These are phyloP conservation scores for Theileria luwenshuni DNA, from an alignment of 169 alveolate genomes.

Conservation along the genomic window DNA sequence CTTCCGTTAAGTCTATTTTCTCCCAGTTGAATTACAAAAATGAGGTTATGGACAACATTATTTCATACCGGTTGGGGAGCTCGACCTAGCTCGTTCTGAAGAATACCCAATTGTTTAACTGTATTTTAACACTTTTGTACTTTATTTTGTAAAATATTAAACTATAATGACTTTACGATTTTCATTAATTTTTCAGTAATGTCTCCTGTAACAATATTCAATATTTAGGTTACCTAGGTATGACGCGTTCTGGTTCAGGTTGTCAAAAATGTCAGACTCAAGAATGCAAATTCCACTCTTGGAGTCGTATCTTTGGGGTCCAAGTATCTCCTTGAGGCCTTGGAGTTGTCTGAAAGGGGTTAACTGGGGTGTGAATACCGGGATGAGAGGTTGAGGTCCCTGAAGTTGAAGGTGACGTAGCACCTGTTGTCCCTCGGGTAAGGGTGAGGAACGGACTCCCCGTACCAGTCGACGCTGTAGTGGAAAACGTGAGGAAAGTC, in stretches of 20 bases:
- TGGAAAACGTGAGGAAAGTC: constrained; percentile 78
- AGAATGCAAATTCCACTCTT: constrained; percentile 46
- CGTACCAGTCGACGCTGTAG: constrained; percentile 76
- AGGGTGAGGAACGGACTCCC: constrained; percentile 66
- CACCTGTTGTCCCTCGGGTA: constrained; percentile 49
- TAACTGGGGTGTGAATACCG: constrained; percentile 48
- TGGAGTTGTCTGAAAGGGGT: constrained; percentile 53
- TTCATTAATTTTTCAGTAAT: constrained; percentile 54
- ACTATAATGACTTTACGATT: constrained; percentile 26
- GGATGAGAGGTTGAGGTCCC: constrained; percentile 68
- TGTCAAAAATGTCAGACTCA: constrained; percentile 51
- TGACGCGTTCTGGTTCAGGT: constrained; percentile 60
- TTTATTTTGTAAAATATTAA: background rate
- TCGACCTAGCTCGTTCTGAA: no score
- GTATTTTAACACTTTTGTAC: background rate
- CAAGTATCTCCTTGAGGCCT: constrained; percentile 60
- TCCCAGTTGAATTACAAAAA: constrained; percentile 51
- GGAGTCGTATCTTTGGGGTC: constrained; percentile 47
- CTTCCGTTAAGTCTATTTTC: constrained; percentile 27
- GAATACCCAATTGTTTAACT: background rate
- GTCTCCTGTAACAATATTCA: constrained; percentile 38
- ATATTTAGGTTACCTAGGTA: constrained; percentile 49
- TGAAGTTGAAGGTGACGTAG: constrained; percentile 69
- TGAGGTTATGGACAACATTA: constrained; percentile 36
- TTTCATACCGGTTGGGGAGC: constrained; percentile 63